Conservation (phyloP, 306 rosid species). For the Ochetophila trinervis region DNA sequence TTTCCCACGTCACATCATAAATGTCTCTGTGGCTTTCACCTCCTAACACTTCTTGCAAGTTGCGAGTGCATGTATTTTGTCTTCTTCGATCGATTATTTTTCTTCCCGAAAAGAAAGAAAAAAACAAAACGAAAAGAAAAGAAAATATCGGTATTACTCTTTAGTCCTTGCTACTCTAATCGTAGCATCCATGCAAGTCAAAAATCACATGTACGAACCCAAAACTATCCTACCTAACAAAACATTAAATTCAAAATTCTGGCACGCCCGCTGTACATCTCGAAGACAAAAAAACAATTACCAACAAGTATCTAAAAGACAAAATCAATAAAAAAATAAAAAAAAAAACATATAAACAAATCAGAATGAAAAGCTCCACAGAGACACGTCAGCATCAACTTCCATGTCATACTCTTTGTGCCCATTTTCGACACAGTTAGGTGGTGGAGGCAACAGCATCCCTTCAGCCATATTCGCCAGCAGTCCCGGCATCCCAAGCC, state of each 20-base stretch:
- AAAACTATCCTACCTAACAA: background rate
- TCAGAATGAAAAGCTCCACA: slow-evolving; percentile 62
- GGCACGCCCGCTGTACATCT: too few species aligned
- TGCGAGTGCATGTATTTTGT: too few species aligned
- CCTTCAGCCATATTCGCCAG: slow-evolving; percentile 63
- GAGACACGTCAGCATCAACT: slow-evolving; percentile 45
- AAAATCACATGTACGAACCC: slow-evolving; percentile 6
- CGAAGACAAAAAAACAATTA: background rate
- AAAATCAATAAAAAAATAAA: too few species aligned
- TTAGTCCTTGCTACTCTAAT: too few species aligned
- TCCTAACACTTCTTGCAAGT: background rate
- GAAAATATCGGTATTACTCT: too few species aligned
- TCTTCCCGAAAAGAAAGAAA: too few species aligned
- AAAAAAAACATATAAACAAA: background rate
- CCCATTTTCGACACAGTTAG: slow-evolving; percentile 28
- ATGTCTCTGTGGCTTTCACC: too few species aligned
- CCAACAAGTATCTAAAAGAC: too few species aligned
- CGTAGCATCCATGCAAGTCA: slow-evolving; percentile 1
- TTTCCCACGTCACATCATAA: background rate
- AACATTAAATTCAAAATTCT: too few species aligned
- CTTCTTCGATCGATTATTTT: too few species aligned
- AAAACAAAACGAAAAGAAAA: too few species aligned
- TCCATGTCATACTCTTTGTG: slow-evolving; percentile 43
- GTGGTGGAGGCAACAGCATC: slow-evolving; percentile 64
- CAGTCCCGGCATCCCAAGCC: slow-evolving; percentile 48